Evolutionary conservation across 129 eudicot genomes (phyloP), one percentile per base, ranked within the genome.

Genomic region (Artemisia argyi): DNA sequence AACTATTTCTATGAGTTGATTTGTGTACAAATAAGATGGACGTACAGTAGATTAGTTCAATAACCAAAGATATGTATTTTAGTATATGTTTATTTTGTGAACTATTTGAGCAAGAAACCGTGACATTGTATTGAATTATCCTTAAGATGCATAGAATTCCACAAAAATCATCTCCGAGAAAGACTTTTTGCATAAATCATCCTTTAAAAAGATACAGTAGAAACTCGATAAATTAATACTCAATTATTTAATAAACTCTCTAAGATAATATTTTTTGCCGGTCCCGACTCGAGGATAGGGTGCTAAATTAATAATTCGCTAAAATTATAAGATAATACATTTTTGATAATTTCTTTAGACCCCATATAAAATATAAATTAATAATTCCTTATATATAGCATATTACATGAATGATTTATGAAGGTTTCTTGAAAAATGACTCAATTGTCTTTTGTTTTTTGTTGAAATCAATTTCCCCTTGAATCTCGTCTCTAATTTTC

Each of bases 281-380:
- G 60, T 54, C 11, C 22, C 60, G 73, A 76, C 58, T 76, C 80
- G 80, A 68, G 59, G 80, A 76, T 66, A 76, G 61, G 80, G 80
- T 76, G 80, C 68, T 76, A 57, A 76, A 76, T 68, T 76, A 76
- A 76, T 67, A 76, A 76, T 76, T 76, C 80, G 80, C 80, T 76
- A 76, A 76, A 76, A 76, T 76, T 76, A 76, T 76, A 67, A 76
- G 80, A 76, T 76, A 67, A 67, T 67, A 76, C 74, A 67, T 56
- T 76, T 76, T 76, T 76, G 68, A 66, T 76, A 75, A 75, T 75
- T 75, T 66, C 73, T 75, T 61, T 75, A 75, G 79, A 66, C 51
- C 79, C 79, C 72, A 74, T 63, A 64, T 56, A 72, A 72, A 47
- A 72, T 72, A 72, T 72, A 72, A 59, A 72, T 59, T 72, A 59